Conservation (phyloP, 306 rosid genomes). For the Hippophae rhamnoides region DNA sequence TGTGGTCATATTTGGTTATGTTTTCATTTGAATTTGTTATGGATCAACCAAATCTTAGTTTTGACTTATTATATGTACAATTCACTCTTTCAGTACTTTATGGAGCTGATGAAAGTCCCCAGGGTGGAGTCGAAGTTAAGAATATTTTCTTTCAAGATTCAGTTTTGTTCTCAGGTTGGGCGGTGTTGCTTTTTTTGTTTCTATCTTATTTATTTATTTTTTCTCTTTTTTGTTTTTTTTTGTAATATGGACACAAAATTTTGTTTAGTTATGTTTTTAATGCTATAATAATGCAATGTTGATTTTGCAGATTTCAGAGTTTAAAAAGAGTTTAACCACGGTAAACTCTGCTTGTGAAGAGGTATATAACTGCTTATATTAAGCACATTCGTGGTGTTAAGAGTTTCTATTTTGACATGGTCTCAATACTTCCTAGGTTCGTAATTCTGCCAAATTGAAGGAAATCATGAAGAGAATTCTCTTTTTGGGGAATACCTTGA, state of each 20-base stretch:
- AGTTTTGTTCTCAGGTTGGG: conserved; percentile 86
- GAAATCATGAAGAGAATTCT: conserved; percentile 85
- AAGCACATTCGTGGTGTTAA: conserved; percentile 7
- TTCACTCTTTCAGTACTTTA: conserved; percentile 55
- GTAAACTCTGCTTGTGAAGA: conserved; percentile 85
- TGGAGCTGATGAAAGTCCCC: conserved; percentile 98
- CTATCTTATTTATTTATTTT: background rate
- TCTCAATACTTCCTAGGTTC: conserved; percentile 44
- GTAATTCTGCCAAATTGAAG: conserved; percentile 67
- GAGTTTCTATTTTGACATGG: conserved; percentile 18
- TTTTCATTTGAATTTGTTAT: too few species aligned
- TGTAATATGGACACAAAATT: background rate
- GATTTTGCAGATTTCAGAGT: conserved; percentile 57
- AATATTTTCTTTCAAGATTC: conserved; percentile 93
- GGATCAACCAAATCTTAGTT: too few species aligned
- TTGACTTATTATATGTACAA: too few species aligned
- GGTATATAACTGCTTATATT: conserved; percentile 40
- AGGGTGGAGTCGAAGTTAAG: conserved; percentile 93
- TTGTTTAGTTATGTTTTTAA: conserved; percentile 6
- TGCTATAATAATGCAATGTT: conserved; percentile 18
- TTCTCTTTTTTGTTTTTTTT: conserved; percentile 13
- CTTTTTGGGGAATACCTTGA: conserved; percentile 80
- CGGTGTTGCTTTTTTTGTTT: conserved; percentile 7
- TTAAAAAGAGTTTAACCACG: conserved; percentile 62
- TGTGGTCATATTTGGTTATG: too few species aligned